Evolutionary conservation across 2,329 filamentous ascomycete genomes (phyloP).

Genomic region (Pleochaeta shiraiana): DNA sequence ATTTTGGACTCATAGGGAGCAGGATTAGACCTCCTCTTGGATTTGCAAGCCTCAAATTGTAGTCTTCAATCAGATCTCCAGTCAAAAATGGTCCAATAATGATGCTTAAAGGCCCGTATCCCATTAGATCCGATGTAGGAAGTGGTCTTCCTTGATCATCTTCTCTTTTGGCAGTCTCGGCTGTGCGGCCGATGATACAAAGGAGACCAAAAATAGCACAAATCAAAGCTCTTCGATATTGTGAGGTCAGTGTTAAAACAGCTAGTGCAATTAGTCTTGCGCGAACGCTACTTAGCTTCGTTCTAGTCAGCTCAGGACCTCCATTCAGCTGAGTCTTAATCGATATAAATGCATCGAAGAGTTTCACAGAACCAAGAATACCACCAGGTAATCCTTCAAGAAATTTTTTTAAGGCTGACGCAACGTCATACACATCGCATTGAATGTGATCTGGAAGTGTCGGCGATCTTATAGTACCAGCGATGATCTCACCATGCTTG

Average conservation of each 20-base stretch:
- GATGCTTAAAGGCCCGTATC: constrained; percentile 37
- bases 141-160: constrained; percentile 29
- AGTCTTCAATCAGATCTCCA: constrained; percentile 32
- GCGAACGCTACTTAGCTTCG: constrained; percentile 33
- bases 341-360: constrained; percentile 40
- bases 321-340: constrained; percentile 34
- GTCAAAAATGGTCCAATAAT: constrained; percentile 43
- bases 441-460: constrained; percentile 38
- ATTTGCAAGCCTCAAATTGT: constrained; percentile 19
- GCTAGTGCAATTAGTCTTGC: constrained; percentile 43
- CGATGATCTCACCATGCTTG: constrained; percentile 25
- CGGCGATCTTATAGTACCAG: constrained; percentile 34
- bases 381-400: constrained; percentile 40
- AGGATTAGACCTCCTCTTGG: constrained; percentile 13
- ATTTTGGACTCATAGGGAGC: constrained; percentile 19
- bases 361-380: constrained; percentile 36
- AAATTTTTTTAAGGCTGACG: constrained; percentile 44
- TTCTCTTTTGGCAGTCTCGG: constrained; percentile 30
- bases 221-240: constrained; percentile 38
- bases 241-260: constrained; percentile 34
- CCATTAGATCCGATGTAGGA: constrained; percentile 37
- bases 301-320: constrained; percentile 28
- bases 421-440: constrained; percentile 39
- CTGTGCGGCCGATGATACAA: constrained; percentile 34
- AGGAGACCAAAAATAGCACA: constrained; percentile 45